Percentiles rank a stretch among this genome's conserved stretches.
Evolutionary conservation across 371 early-diverging fungal species (phyloP).

Genomic region (Syncephalis fuscata): DNA sequence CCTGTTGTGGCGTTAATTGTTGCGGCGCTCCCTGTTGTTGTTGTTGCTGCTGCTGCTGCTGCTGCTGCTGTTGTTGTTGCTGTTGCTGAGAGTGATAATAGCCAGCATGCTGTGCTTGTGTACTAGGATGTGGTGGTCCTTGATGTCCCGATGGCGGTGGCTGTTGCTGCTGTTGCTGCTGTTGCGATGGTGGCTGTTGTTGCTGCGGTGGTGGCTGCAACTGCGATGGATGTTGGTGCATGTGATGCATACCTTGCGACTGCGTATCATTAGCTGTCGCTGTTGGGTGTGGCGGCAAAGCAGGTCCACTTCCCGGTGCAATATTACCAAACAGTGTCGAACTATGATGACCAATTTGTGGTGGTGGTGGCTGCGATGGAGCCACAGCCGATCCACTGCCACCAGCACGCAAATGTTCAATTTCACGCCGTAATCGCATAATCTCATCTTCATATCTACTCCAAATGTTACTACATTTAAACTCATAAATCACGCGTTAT

Average conservation of each 20-base stretch:
- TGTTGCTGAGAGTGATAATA: too few species aligned
- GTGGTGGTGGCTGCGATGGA: constrained; percentile 16
- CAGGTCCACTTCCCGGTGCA: constrained; percentile 14
- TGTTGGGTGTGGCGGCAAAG: neutral
- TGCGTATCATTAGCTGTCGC: constrained; percentile 10
- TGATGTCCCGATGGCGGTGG: constrained; percentile 1
- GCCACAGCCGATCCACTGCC: neutral
- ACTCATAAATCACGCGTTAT: neutral
- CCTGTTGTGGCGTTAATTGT: too few species aligned
- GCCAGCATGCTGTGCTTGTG: too few species aligned
- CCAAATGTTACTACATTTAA: too few species aligned
- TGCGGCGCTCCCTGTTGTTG: too few species aligned
- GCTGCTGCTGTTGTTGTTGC: too few species aligned
- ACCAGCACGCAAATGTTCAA: constrained; percentile 17
- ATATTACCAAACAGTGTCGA: constrained; percentile 20
- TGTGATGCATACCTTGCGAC: constrained; percentile 22
- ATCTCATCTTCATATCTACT: constrained; percentile 73
- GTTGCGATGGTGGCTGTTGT: too few species aligned
- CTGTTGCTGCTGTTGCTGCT: constrained; percentile 1
- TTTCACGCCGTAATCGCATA: constrained; percentile 46
- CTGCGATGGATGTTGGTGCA: constrained; percentile 17
- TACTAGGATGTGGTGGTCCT: constrained; percentile 1
- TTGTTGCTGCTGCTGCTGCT: too few species aligned
- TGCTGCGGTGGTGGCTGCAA: constrained; percentile 4
- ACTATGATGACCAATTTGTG: constrained; percentile 23